Conservation (phyloP, 2,329 filamentous ascomycete species). For the Aureobasidium sp. region DNA sequence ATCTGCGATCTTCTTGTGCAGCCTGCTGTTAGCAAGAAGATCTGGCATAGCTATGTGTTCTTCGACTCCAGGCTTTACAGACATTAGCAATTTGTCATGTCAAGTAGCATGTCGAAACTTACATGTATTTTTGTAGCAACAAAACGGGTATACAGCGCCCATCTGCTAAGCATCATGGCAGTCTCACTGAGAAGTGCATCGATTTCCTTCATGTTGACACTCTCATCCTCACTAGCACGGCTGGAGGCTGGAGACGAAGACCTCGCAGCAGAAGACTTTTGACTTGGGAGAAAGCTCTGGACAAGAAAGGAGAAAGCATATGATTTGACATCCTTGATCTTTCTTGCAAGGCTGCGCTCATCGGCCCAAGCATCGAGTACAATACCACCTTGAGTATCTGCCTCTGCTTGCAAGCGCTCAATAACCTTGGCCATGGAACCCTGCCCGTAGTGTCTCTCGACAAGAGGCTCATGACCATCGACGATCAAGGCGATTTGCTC, state of each 20-base stretch:
- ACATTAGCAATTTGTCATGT: not conserved
- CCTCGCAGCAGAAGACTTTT: conserved; percentile 55
- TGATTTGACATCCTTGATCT: conserved; percentile 89
- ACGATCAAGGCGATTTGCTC: conserved; percentile 97
- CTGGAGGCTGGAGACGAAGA: conserved; percentile 65
- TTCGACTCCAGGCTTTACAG: conserved; percentile 7
- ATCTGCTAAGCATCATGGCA: conserved; percentile 83
- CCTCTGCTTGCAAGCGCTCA: conserved; percentile 85
- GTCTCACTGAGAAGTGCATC: conserved; percentile 83
- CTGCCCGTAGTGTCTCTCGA: conserved; percentile 86
- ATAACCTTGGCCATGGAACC: conserved; percentile 95
- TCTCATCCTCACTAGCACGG: conserved; percentile 66
- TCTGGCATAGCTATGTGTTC: conserved; percentile 56
- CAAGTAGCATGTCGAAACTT: conserved; percentile 29
- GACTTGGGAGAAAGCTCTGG: conserved; percentile 77
- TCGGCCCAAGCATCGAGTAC: conserved; percentile 94
- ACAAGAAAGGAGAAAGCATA: conserved; percentile 97
- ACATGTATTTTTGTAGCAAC: conserved; percentile 71
- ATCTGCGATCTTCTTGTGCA: conserved; percentile 69
- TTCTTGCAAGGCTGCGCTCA: conserved; percentile 74
- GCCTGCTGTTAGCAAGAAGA: conserved; percentile 69
- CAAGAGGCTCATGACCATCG: conserved; percentile 80
- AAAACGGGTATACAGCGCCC: conserved; percentile 89
- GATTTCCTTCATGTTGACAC: conserved; percentile 94
- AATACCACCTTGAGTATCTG: conserved; percentile 92